phyloP scores from a whole-genome alignment of 2,329 filamentous ascomycete species.

The Fonsecaea pugnacius region DNA sequence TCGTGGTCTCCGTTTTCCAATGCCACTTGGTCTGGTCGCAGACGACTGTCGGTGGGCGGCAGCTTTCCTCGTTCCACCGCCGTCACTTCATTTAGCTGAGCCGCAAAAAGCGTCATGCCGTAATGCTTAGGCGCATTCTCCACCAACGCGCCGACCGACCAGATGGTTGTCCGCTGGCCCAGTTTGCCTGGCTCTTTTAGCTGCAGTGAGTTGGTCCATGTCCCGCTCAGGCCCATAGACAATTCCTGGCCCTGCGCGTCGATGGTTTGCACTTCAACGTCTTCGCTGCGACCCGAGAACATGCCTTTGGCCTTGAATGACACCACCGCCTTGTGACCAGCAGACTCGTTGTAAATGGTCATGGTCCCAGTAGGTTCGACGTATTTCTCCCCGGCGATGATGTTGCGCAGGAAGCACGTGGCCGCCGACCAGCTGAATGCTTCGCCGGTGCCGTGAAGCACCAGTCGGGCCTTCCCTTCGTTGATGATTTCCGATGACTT shows the following conservation, averaged over 20 bases:
- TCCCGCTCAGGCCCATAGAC: conserved; percentile 73
- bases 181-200: conserved; percentile 66
- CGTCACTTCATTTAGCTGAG: conserved; percentile 85
- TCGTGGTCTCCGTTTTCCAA: conserved; percentile 83
- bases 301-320: conserved; percentile 95
- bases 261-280: conserved; percentile 77
- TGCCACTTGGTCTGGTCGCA: conserved; percentile 85
- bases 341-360: conserved; percentile 81
- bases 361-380: conserved; percentile 92
- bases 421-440: conserved; percentile 86
- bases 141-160: conserved; percentile 77
- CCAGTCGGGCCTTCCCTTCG: conserved; percentile 80
- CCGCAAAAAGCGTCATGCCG: conserved; percentile 85
- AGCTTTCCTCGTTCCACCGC: conserved; percentile 73
- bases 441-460: conserved; percentile 75
- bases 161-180: conserved; percentile 69
- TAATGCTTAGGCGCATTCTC: conserved; percentile 79
- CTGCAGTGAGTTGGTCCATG: conserved; percentile 78
- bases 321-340: conserved; percentile 78
- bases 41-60: conserved; percentile 78
- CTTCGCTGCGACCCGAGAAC: conserved; percentile 93
- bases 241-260: conserved; percentile 68
- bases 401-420: conserved; percentile 89
- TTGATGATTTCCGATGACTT: conserved; percentile 94
- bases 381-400: conserved; percentile 98